Conservation (phyloP, 352 stramenopile species). For the Phytophthora cactorum region DNA sequence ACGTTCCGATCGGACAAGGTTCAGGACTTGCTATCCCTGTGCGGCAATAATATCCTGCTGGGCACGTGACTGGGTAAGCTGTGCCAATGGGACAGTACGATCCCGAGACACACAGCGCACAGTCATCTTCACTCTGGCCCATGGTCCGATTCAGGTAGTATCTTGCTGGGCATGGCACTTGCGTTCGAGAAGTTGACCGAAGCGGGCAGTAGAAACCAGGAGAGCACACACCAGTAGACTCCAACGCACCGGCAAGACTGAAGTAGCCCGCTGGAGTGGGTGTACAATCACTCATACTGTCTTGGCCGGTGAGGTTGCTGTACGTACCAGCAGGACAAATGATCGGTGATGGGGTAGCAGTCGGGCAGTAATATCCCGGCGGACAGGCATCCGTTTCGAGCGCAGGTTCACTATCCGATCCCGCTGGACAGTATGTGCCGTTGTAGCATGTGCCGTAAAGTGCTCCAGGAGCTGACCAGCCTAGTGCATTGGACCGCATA, state of each 20-base stretch:
- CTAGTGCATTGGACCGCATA: slow-evolving; percentile 62
- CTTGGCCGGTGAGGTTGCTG: slow-evolving; percentile 83
- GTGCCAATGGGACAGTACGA: slow-evolving; percentile 73
- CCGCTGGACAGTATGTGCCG: slow-evolving; percentile 82
- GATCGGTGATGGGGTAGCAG: slow-evolving; percentile 61
- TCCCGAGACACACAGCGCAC: slow-evolving; percentile 71
- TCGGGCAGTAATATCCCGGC: slow-evolving; percentile 83
- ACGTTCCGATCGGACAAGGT: slow-evolving; percentile 92
- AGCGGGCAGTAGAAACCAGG: slow-evolving; percentile 89
- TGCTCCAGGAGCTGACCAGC: slow-evolving; percentile 63
- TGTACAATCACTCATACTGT: slow-evolving; percentile 75
- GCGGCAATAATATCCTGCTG: slow-evolving; percentile 88
- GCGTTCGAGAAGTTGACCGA: slow-evolving; percentile 66
- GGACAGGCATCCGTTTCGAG: slow-evolving; percentile 78
- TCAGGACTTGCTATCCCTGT: slow-evolving; percentile 77
- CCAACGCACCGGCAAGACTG: slow-evolving; percentile 66
- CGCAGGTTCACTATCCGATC: slow-evolving; percentile 72
- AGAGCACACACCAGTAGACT: slow-evolving; percentile 61
- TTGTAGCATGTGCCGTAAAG: slow-evolving; percentile 88
- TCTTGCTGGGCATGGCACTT: slow-evolving; percentile 77
- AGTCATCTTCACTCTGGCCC: slow-evolving; percentile 75
- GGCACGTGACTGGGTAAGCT: slow-evolving; percentile 70
- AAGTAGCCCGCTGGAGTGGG: slow-evolving; percentile 74
- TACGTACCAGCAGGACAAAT: slow-evolving; percentile 88
- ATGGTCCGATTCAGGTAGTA: slow-evolving; percentile 78